Conservation (phyloP, 2,329 filamentous ascomycete genomes). For the Tolypocladium endophyticum region DNA sequence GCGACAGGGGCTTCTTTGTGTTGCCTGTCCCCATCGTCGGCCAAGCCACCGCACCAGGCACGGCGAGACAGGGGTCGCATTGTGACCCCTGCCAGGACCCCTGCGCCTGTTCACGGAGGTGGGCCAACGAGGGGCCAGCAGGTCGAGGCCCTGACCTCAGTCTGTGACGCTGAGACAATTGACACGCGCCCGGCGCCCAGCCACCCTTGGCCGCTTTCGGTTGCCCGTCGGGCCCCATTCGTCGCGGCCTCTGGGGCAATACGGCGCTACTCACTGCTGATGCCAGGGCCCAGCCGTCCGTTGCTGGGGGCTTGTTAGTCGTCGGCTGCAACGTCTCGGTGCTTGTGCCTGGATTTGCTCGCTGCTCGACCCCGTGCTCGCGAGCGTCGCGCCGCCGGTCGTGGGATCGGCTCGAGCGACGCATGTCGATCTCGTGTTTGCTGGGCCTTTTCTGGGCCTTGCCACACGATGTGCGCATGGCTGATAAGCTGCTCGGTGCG, state of each 20-base stretch:
- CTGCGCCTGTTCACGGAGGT: neutral
- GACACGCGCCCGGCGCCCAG: neutral
- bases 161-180: neutral
- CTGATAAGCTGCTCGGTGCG: neutral
- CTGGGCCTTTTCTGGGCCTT: neutral
- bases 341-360: too few species aligned
- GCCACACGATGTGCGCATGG: neutral
- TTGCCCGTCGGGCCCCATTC: neutral
- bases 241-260: neutral
- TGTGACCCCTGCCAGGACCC: neutral
- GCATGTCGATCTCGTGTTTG: neutral
- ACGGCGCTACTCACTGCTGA: neutral
- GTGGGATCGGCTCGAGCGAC: neutral
- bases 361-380: neutral
- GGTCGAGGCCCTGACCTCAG: neutral
- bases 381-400: neutral
- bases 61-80: neutral
- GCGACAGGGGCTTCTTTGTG: neutral
- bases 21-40: neutral
- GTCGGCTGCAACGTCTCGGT: too few species aligned
- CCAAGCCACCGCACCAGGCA: neutral
- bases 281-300: neutral
- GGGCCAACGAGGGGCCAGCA: neutral
- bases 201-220: neutral
- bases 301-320: neutral